A percentile compares a stretch with the other conserved stretches of the same genome.
Evolutionary conservation across 805 yeast genomes (phyloP).

Genomic region (Wickerhamomyces hampshirensis): DNA sequence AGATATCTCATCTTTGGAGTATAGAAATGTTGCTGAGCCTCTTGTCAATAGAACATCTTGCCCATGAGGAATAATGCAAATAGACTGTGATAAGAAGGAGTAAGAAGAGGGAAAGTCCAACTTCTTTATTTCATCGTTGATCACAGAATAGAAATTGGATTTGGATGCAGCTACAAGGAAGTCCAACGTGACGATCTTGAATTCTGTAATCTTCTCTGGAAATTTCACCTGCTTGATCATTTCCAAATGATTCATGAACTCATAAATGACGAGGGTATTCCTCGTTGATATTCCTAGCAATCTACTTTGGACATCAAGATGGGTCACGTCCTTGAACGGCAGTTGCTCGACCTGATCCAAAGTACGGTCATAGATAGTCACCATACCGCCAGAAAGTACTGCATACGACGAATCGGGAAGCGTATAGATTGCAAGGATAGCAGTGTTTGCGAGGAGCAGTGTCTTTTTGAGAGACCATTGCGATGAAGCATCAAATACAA

Average conservation of each 20-base stretch:
- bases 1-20: not conserved
- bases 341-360: conserved; percentile 14
- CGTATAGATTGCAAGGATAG: conserved; percentile 3
- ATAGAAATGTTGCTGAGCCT: conserved; percentile 7
- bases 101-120: conserved; percentile 3
- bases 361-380: conserved; percentile 9
- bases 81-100: conserved; percentile 4
- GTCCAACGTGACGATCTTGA: conserved; percentile 20
- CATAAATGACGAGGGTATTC: conserved; percentile 12
- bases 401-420: conserved; percentile 1
- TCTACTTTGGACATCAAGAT: conserved; percentile 3
- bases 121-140: conserved; percentile 6
- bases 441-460: conserved; percentile 6
- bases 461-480: not conserved
- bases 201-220: conserved; percentile 22
- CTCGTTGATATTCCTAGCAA: conserved; percentile 15
- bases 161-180: conserved; percentile 18
- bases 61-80: not conserved
- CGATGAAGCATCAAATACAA: conserved; percentile 3
- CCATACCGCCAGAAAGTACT: conserved; percentile 4
- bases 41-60: conserved; percentile 5
- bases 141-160: conserved; percentile 19
- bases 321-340: conserved; percentile 16
- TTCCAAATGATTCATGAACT: conserved; percentile 21
- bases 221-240: conserved; percentile 23